Conservation (phyloP, 1,284 basidiomycete species). For the Tilletia horrida region DNA sequence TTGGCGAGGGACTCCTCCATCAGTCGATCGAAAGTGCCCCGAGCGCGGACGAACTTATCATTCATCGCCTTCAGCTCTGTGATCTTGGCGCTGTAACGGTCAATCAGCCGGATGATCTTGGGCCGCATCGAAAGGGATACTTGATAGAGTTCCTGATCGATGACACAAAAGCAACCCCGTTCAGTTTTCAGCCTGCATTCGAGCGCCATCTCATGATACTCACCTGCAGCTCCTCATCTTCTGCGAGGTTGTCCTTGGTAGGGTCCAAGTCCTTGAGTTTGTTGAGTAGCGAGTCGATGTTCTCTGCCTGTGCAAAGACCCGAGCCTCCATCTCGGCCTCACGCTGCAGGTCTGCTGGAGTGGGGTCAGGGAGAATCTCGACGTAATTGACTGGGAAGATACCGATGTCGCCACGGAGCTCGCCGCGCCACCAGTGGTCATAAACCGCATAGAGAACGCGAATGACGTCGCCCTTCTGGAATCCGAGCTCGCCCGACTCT, state of each 20-base stretch:
- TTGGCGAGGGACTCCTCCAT: slow-evolving; percentile 82
- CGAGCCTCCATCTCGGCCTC: slow-evolving; percentile 86
- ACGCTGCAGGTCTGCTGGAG: slow-evolving; percentile 70
- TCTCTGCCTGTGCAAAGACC: slow-evolving; percentile 76
- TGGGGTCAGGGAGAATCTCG: slow-evolving; percentile 83
- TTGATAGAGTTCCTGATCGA: slow-evolving; percentile 77
- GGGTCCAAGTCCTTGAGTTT: slow-evolving; percentile 73
- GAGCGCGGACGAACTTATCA: slow-evolving; percentile 77
- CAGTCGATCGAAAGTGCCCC: slow-evolving; percentile 79
- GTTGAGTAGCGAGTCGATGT: slow-evolving; percentile 80
- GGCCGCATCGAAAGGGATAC: slow-evolving; percentile 81
- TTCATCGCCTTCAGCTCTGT: slow-evolving; percentile 79
- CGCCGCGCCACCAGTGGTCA: slow-evolving; percentile 98
- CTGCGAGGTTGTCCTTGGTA: slow-evolving; percentile 77
- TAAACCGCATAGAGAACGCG: slow-evolving; percentile 93
- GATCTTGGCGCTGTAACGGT: slow-evolving; percentile 69
- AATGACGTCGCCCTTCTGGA: slow-evolving; percentile 90
- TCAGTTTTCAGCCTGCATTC: too few relatives aligned
- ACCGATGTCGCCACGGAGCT: slow-evolving; percentile 83
- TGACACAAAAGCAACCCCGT: not conserved
- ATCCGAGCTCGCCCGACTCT: slow-evolving; percentile 85
- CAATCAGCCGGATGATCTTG: slow-evolving; percentile 92
- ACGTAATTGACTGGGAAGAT: slow-evolving; percentile 99
- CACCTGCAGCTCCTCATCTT: slow-evolving; percentile 82
- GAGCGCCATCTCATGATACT: slow-evolving; percentile 20